Conservation (phyloP, 495 filamentous ascomycete genomes). For the Lentithecium fluviatile region DNA sequence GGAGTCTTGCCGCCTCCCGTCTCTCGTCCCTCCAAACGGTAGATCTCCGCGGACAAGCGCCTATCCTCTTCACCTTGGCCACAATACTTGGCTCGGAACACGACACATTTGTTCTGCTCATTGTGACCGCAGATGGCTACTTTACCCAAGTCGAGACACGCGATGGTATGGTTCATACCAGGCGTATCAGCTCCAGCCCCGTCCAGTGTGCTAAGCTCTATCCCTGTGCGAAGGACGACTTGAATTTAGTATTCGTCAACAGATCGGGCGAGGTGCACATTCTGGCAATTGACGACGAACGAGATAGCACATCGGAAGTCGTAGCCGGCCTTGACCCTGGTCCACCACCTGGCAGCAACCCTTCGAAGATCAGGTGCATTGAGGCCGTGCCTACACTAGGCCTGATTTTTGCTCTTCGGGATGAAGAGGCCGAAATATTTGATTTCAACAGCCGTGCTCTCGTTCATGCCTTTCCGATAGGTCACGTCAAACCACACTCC, state of each 20-base stretch:
- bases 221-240: conserved; percentile 14
- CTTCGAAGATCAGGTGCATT: conserved; percentile 37
- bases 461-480: conserved; percentile 57
- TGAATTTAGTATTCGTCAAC: conserved; percentile 21
- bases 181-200: conserved; percentile 30
- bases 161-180: conserved; percentile 25
- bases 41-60: conserved; percentile 53
- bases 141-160: conserved; percentile 51
- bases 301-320: conserved; percentile 37
- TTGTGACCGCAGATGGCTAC: conserved; percentile 59
- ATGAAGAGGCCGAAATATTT: conserved; percentile 53
- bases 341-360: conserved; percentile 33
- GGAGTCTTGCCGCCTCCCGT: conserved; percentile 53
- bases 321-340: conserved; percentile 38
- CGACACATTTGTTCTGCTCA: conserved; percentile 43
- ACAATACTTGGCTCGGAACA: conserved; percentile 25
- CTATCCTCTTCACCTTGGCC: conserved; percentile 59
- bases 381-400: conserved; percentile 47
- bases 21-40: conserved; percentile 52
- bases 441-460: conserved; percentile 51
- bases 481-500: conserved; percentile 47
- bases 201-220: conserved; percentile 22
- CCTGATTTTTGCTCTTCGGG: conserved; percentile 52
- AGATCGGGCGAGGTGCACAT: conserved; percentile 42
- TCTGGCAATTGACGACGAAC: conserved; percentile 47